Evolutionary conservation across 306 rosid genomes (phyloP).

Genomic region (Quercus suber): DNA sequence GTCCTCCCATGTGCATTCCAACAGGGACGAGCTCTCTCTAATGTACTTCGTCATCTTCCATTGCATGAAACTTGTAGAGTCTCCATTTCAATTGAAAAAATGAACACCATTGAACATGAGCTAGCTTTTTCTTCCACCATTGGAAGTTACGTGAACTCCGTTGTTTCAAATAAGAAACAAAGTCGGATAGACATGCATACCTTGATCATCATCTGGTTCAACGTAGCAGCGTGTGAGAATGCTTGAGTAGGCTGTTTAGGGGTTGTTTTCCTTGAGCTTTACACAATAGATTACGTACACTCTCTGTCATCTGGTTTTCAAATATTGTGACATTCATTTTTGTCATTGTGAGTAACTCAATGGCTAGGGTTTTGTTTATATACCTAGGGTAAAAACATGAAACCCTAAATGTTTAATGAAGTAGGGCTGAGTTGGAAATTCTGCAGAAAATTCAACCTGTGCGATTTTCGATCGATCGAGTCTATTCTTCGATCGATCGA

Average conservation of each 20-base stretch:
- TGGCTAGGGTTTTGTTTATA: too few species aligned
- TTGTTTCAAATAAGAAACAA: neutral
- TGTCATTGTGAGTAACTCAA: neutral
- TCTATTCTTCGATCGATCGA: too few species aligned
- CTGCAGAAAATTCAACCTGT: too few species aligned
- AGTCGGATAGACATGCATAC: neutral
- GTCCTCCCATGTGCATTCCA: neutral
- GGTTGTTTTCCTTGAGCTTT: constrained; percentile 66
- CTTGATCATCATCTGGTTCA: constrained; percentile 23
- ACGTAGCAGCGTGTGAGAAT: constrained; percentile 71
- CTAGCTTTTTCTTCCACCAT: neutral
- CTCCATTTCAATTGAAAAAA: neutral
- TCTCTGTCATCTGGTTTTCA: constrained; percentile 58
- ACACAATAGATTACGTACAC: constrained; percentile 55
- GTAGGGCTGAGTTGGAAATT: too few species aligned
- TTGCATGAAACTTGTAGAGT: neutral
- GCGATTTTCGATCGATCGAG: too few species aligned
- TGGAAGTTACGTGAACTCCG: neutral
- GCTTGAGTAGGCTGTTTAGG: constrained; percentile 55
- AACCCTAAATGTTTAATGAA: too few species aligned
- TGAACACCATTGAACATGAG: too few species aligned
- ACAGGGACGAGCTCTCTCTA: neutral
- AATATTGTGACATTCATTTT: neutral
- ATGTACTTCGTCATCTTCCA: neutral
- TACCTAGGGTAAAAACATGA: too few species aligned